Base-by-base conservation (phyloP, 139 green algal species). In the Coccomyxa sp. region DNA sequence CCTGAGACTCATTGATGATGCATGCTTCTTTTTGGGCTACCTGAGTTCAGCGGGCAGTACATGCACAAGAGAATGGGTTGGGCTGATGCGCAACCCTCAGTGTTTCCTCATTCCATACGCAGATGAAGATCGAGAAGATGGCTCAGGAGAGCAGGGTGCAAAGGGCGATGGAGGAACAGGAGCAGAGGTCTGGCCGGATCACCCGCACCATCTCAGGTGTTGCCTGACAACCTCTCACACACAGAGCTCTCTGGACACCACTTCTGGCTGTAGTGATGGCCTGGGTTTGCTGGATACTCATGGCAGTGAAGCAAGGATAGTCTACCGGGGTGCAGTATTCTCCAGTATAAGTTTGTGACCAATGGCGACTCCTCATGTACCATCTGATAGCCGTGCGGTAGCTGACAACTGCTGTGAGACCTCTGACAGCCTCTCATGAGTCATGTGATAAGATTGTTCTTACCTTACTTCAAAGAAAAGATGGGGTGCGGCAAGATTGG, bases 71-170 rank as follows among this genome's bases (percentile, higher is more conserved):
- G 4, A 28, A 25, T 28, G 63, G 63, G 18, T 1, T 71, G 63
- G 18, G 21, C 18, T 71, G 63, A 28, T 71, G 63, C 21, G 63
- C 63, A 51, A 51, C 38, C 7, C 38, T 51, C 7, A 51, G 3
- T 51, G 38, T 51, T 7, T 51, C 38, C 38, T 51, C 38, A 51
- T 7, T 51, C 21, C 18, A 71, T 45, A 11, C 76, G 68, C 85
- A 88, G 82, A 78, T 84, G 17, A 84, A 86, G 76, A 16, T 81
- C 45, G 85, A 88, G 31, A 74, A 75, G 23, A 58, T 58, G 12
- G n/a, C 59, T 4, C 78, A 83, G 79, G 82, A 88, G 60, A 63
- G 58, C 12, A 17, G 28, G 23, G 80, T 88, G 13, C 79, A 82
- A 13, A 51, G 59, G 45, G 67, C 57, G 28, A 82, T 86, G 58